Conservation (phyloP, 768 basidiomycete species). For the Cyclocybe aegerita region DNA sequence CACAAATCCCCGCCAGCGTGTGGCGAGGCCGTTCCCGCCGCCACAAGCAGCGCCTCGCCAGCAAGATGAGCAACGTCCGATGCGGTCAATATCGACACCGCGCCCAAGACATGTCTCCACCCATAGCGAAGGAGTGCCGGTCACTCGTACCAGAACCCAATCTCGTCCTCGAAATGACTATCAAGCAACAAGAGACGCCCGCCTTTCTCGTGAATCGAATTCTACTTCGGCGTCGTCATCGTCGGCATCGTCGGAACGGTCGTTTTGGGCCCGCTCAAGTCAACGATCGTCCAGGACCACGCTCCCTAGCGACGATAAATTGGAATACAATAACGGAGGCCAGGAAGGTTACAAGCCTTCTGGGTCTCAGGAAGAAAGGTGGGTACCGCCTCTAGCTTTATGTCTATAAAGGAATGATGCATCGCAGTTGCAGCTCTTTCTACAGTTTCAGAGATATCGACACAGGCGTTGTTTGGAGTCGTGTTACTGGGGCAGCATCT, state of each 20-base stretch:
- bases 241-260: slow-evolving; percentile 22
- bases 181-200: slow-evolving; percentile 2
- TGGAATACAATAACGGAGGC: not conserved
- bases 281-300: slow-evolving; percentile 43
- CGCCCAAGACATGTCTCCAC: slow-evolving; percentile 4
- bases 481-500: slow-evolving; percentile 53
- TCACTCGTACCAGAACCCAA: not conserved
- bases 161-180: slow-evolving; percentile 1
- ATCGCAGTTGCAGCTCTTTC: not conserved
- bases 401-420: too few species aligned
- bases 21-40: slow-evolving; percentile 7
- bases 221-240: slow-evolving; percentile 26
- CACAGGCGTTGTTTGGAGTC: slow-evolving; percentile 41
- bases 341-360: not conserved
- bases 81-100: slow-evolving; percentile 4
- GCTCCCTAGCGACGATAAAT: slow-evolving; percentile 36
- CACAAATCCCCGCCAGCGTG: slow-evolving; percentile 20
- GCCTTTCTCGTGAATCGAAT: slow-evolving; percentile 19
- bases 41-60: not conserved
- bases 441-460: not conserved
- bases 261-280: slow-evolving; percentile 34
- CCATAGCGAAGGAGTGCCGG: slow-evolving; percentile 4
- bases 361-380: too few species aligned
- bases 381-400: too few species aligned
- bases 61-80: not conserved